Percentiles rank a stretch among this genome's conserved stretches.
Evolutionary conservation across 1,139 yeast species (phyloP).

Genomic region (Spencermartinsiella ligniputridi): DNA sequence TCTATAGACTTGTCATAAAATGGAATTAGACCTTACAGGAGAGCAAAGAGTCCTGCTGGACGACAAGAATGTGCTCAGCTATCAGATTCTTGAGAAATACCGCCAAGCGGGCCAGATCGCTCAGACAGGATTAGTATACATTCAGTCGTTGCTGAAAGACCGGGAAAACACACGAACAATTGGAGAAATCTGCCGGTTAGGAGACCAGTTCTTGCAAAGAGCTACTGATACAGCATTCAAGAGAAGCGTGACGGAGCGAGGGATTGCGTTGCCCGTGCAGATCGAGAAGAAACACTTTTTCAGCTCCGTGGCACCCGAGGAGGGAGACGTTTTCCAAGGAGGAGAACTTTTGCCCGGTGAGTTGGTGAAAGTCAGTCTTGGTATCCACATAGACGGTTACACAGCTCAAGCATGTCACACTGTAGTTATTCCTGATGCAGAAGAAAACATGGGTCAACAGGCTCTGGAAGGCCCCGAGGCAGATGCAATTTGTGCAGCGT

Average conservation of each 20-base stretch:
- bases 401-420: conserved; percentile 86
- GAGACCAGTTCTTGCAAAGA: conserved; percentile 62
- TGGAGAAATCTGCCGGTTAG: conserved; percentile 75
- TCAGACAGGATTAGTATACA: conserved; percentile 75
- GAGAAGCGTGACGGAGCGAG: conserved; percentile 47
- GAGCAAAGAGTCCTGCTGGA: conserved; percentile 63
- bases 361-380: conserved; percentile 74
- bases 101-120: conserved; percentile 86
- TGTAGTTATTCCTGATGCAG: conserved; percentile 63
- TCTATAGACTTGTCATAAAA: conserved; percentile 3
- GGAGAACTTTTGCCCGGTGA: conserved; percentile 63
- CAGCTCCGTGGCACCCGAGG: conserved; percentile 81
- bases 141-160: conserved; percentile 57
- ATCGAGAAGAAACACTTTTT: conserved; percentile 79
- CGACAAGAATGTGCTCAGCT: conserved; percentile 65
- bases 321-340: conserved; percentile 55
- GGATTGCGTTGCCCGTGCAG: conserved; percentile 87
- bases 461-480: conserved; percentile 80
- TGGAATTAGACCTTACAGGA: conserved; percentile 22
- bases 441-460: conserved; percentile 24
- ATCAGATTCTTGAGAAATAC: conserved; percentile 68
- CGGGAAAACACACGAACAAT: conserved; percentile 39
- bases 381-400: conserved; percentile 93
- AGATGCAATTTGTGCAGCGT: conserved; percentile 85
- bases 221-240: conserved; percentile 27